phyloP scores from a whole-genome alignment of 495 filamentous ascomycete genomes.

The Penicillium cosmopolitanum region DNA sequence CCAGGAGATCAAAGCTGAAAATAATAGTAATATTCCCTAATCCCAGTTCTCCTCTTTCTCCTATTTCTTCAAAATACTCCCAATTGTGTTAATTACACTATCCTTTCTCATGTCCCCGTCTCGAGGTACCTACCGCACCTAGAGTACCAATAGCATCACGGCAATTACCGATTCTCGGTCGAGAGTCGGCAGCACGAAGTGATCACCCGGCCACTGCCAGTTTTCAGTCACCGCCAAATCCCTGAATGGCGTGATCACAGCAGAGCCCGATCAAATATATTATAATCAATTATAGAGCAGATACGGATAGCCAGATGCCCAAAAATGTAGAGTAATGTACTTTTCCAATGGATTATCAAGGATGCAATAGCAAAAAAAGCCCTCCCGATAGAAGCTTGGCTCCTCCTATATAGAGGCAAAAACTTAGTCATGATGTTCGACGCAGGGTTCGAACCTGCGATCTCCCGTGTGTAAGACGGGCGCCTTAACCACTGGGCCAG shows the following conservation, averaged over 20 bases:
- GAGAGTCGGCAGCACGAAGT: slow-evolving; percentile 5
- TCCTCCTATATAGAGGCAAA: too few species aligned
- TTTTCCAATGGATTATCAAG: background rate
- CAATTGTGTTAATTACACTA: too few species aligned
- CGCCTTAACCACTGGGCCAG: slow-evolving; percentile 36
- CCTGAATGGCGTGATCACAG: slow-evolving; percentile 12
- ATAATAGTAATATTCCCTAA: too few species aligned
- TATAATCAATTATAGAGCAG: background rate
- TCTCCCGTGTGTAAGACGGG: slow-evolving; percentile 36
- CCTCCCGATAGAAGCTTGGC: background rate
- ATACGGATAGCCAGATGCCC: background rate
- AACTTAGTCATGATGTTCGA: slow-evolving; percentile 12
- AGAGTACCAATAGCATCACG: slow-evolving; percentile 24
- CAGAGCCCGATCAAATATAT: slow-evolving; percentile 3
- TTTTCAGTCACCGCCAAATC: slow-evolving; percentile 3
- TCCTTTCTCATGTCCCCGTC: background rate
- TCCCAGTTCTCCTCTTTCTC: too few species aligned
- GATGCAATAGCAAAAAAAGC: slow-evolving; percentile 9
- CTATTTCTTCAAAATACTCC: too few species aligned
- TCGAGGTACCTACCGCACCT: background rate
- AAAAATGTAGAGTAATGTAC: background rate
- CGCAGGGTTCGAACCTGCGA: slow-evolving; percentile 37
- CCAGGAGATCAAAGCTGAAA: too few species aligned
- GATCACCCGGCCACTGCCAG: background rate
- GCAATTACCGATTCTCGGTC: slow-evolving; percentile 31